A percentile compares a stretch with the other conserved stretches of the same genome.
These are phyloP conservation scores for Coemansia pectinata DNA, from an alignment of 192 early-diverging fungal genomes.

Conservation along the genomic window DNA sequence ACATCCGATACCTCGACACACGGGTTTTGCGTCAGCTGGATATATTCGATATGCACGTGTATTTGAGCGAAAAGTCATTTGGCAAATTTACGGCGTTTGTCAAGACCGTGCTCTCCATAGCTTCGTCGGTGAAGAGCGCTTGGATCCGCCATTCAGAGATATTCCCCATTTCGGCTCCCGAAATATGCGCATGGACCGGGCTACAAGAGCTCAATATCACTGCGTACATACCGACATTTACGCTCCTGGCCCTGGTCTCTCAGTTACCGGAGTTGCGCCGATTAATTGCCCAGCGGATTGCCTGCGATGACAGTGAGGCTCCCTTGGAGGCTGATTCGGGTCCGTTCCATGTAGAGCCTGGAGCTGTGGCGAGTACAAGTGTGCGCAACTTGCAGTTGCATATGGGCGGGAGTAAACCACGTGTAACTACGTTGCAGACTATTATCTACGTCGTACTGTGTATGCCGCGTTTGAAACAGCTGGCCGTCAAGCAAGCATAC, in stretches of 20 bases:
- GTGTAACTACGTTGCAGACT: slow-evolving; percentile 24
- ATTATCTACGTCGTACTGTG: slow-evolving; percentile 34
- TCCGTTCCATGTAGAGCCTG: neutral
- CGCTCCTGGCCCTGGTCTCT: slow-evolving; percentile 17
- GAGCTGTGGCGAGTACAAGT: slow-evolving; percentile 1
- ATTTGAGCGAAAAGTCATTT: slow-evolving; percentile 8
- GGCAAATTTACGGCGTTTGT: slow-evolving; percentile 23
- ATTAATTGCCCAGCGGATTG: slow-evolving; percentile 34
- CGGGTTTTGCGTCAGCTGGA: slow-evolving; percentile 12
- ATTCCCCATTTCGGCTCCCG: slow-evolving; percentile 37
- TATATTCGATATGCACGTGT: slow-evolving; percentile 25
- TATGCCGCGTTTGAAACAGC: slow-evolving; percentile 13
- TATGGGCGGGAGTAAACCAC: slow-evolving; percentile 23
- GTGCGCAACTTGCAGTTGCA: slow-evolving; percentile 28
- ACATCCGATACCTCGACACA: slow-evolving; percentile 25
- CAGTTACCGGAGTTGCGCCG: slow-evolving; percentile 19
- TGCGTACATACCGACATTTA: slow-evolving; percentile 27
- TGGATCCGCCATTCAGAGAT: slow-evolving; percentile 34
- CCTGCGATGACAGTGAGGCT: slow-evolving; percentile 20
- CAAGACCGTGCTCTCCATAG: slow-evolving; percentile 13
- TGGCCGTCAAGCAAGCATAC: slow-evolving; percentile 35
- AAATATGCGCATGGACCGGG: slow-evolving; percentile 16
- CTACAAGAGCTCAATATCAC: slow-evolving; percentile 29
- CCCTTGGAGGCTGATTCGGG: neutral
- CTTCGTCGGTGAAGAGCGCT: slow-evolving; percentile 15